Evolutionary conservation across 768 basidiomycete species (phyloP), one percentile per base, ranked within the genome.

Genomic region (Tylopilus sp.): DNA sequence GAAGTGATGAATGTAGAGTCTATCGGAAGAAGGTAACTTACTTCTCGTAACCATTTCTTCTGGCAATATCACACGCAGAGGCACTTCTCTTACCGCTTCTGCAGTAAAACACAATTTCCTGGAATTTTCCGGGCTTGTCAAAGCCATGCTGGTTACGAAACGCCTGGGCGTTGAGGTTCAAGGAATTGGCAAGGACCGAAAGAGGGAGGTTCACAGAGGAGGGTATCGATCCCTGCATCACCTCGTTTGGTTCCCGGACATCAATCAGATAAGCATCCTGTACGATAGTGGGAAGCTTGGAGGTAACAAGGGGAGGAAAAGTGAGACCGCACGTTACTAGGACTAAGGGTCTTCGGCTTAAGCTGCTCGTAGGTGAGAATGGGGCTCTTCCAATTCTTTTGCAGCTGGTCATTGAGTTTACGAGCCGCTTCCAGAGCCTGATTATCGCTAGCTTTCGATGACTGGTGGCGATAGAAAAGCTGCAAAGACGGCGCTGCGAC

Each of bases 201-300:
- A 98, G 79, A 5, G 95, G 94, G 18, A 98, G 69, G 68, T 93
- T 91, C 62, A 97, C 91, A 17, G 92, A 80, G 21, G 91, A 92
- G 6, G 95, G 95, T 56, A 98, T 95, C 66, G 87, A 86, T 12
- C 95, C 95, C 65, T 92, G 89, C 13, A 88, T 79, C 40, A 93
- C 89, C 67, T 97, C 95, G 57, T 91, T 83, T 1, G 86, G 89
- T 67, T 97, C 95, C 20, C 95, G 85, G n/a, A 98, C 95, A 61
- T 95, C 93, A 58, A 91, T 83, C 40, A 91, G 65, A 63, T 83
- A 89, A 5, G 79, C 74, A 53, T 86, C 75, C 89, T 91, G 54
- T 39, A 55, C 20, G 40, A 51, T 30, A 57, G 31, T 13, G 18
- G 17, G 12, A 40, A 23, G 42, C 65, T 40, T 25, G 70, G 49